Evolutionary conservation across 2,329 filamentous ascomycete species (phyloP), one percentile per base, ranked within the genome.

Genomic region (Pestalotiopsis sp.): DNA sequence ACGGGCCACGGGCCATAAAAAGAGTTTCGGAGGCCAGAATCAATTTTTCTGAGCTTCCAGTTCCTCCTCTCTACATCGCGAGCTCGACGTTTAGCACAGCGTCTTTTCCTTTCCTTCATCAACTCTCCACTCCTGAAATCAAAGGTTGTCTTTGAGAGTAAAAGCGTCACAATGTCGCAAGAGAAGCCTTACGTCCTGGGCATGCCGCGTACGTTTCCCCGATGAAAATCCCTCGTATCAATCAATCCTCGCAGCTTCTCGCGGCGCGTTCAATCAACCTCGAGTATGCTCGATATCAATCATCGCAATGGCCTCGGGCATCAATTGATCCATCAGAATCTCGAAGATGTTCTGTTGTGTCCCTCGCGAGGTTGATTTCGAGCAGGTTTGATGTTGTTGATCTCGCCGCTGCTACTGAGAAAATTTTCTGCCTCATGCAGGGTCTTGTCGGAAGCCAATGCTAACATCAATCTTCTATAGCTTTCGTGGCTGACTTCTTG

Each of bases 401-500:
- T 40, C n/a, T 14, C 38, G 59, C 36, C 17, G 59, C 59, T 12
- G 27, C 27, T 41, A 40, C 61, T 52, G 49, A n/a, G 20, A 69
- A 71, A 72, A 71, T 31, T 69, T 74, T 72, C 66, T 68, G 65
- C 64, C 64, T 45, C 38, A 65, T 56, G 40, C 56, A 66, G 65
- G 67, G 64, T 62, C 69, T 58, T 45, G 7, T 49, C 36, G 60
- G 20, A 45, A 68, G 49, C 49, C 61, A 66, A 36, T 68, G 76
- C 82, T 85, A 80, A 84, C 78, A 70, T 70, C 61, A n/a, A 66
- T 73, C 68, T 71, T 56, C 68, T 71, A 74, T 80, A 97, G 92
- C 93, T 84, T 98, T 98, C 90, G 82, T 98, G 83, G 93, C 97
- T 82, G 95, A 98, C 89, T 98, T 98, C 91, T 83, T 98, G 91